Evolutionary conservation across 2,329 filamentous ascomycete species (phyloP).

Genomic region (Aspergillus ochraceoroseus): DNA sequence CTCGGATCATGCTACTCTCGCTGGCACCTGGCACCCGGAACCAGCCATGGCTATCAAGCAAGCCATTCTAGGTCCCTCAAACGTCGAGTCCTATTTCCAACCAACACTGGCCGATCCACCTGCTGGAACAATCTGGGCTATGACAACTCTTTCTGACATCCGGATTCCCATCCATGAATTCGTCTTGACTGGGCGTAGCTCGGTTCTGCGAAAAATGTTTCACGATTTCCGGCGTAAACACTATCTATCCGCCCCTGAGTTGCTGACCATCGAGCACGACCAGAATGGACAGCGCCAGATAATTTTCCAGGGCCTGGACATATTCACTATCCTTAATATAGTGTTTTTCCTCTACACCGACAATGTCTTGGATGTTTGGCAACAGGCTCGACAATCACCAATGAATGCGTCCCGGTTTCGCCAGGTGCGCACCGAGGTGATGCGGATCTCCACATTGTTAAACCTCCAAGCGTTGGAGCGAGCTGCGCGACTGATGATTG

Average conservation of each 20-base stretch:
- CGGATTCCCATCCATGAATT: conserved; percentile 78
- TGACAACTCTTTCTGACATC: conserved; percentile 61
- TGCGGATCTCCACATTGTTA: conserved; percentile 71
- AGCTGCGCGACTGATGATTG: conserved; percentile 68
- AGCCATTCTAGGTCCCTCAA: conserved; percentile 42
- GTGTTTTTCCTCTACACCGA: conserved; percentile 79
- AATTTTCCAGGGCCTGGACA: conserved; percentile 65
- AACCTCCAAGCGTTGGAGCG: conserved; percentile 68
- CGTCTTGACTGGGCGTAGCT: conserved; percentile 69
- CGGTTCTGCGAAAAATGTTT: conserved; percentile 60
- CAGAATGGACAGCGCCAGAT: conserved; percentile 53
- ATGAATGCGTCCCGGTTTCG: conserved; percentile 68
- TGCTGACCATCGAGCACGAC: conserved; percentile 54
- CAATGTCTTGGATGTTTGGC: conserved; percentile 77
- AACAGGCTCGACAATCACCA: conserved; percentile 63
- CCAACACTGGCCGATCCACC: conserved; percentile 24
- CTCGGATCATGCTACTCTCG: conserved; percentile 35
- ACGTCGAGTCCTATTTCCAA: conserved; percentile 43
- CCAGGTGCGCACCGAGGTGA: conserved; percentile 76
- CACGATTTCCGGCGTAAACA: conserved; percentile 54
- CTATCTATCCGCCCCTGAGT: conserved; percentile 55
- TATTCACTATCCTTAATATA: conserved; percentile 73
- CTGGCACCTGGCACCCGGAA: conserved; percentile 30
- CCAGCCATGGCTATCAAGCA: conserved; percentile 34
- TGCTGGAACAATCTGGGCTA: conserved; percentile 40